Conservation (phyloP, 2,329 filamentous ascomycete genomes). For the Aureobasidium namibiae region DNA sequence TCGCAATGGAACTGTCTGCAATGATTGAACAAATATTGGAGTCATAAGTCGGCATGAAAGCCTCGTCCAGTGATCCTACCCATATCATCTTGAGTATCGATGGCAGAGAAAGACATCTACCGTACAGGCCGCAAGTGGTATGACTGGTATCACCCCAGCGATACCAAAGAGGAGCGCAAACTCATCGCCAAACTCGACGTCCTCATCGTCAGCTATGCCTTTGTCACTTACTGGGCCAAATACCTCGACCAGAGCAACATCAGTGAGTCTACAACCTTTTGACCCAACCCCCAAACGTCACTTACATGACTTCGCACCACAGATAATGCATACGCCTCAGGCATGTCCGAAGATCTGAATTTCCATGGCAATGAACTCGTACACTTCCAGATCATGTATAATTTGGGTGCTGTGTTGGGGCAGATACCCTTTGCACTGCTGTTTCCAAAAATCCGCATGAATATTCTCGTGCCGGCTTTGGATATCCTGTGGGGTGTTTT, state of each 20-base stretch:
- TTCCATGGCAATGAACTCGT: constrained; percentile 48
- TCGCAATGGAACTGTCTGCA: neutral
- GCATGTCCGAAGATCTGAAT: constrained; percentile 44
- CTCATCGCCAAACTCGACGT: constrained; percentile 49
- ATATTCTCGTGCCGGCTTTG: constrained; percentile 40
- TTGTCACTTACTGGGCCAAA: constrained; percentile 49
- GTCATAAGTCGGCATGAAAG: neutral
- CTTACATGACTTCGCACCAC: neutral
- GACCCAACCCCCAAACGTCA: too few species aligned
- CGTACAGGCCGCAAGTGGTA: constrained; percentile 13
- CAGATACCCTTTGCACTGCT: constrained; percentile 47
- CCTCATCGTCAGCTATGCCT: constrained; percentile 48
- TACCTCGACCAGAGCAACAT: constrained; percentile 49
- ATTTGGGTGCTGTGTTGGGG: constrained; percentile 42
- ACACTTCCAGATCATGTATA: constrained; percentile 47
- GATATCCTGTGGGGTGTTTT: constrained; percentile 50
- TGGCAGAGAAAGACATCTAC: neutral
- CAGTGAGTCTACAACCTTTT: constrained; percentile 30
- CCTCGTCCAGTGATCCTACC: neutral
- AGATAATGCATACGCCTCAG: constrained; percentile 51
- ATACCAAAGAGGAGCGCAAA: constrained; percentile 42
- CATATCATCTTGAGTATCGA: neutral
- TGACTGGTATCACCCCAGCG: constrained; percentile 42
- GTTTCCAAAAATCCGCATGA: constrained; percentile 37
- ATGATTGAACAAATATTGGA: neutral